Evolutionary conservation across 2,329 filamentous ascomycete species (phyloP), one percentile per base, ranked within the genome.

Genomic region (Pseudopyricularia cyperi): DNA sequence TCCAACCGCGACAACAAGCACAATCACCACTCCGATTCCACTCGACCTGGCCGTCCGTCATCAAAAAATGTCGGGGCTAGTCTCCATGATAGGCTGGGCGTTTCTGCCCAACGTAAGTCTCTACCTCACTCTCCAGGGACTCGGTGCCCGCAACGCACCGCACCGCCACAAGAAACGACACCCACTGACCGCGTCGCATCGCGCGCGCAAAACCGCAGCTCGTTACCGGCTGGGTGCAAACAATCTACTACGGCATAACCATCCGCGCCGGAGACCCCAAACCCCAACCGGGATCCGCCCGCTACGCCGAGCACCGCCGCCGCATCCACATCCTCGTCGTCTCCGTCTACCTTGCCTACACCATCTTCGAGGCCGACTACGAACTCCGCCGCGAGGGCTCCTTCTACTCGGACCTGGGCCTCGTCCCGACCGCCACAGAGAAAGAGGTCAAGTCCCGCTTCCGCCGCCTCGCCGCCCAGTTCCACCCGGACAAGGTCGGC

Each of bases 351-450:
- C 86, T 97, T 35, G 69, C 85, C 57, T 96, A 95, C 74, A 95
- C 89, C 47, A 81, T 97, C 61, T 93, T 90, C 71, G 91, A 97
- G 70, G 85, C 89, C 61, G 87, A 95, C 74, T 82, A 87, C 71
- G 82, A 88, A 56, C 75, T 95, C 28, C 84, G 80, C 56, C 71
- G 76, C 46, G 71, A 75, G 1, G 82, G 85, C 17, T 83, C 88
- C 66, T 95, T 86, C 71, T 97, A 96, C 70, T 73, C 79, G 47
- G 77, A 85, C 56, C 78, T 98, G 0, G 81, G 81, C 34, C 77
- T 96, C 0, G 72, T 83, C 12, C 74, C 83, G 35, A 66, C 76
- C 53, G 85, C 86, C 11, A 76, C 79, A 51, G 89, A 95, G 51
- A 79, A 79, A 59, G 82, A 84, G 12, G 79, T 98, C 63, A 93